phyloP scores from a whole-genome alignment of 2,329 filamentous ascomycete species.

The Fonsecaea pugnacius region DNA sequence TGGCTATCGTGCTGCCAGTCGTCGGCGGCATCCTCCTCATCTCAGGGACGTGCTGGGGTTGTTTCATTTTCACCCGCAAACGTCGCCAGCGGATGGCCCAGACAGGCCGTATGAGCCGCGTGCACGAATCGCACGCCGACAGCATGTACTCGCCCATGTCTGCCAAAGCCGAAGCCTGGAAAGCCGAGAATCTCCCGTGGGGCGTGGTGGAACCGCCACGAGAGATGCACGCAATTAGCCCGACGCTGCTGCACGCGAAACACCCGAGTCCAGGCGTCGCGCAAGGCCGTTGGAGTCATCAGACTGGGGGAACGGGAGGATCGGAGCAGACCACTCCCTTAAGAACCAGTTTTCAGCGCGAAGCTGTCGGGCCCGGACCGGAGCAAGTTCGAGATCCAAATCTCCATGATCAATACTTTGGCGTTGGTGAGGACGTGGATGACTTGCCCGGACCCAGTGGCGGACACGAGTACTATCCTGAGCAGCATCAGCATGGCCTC shows the following conservation, averaged over 20 bases:
- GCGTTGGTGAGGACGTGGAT: conserved; percentile 26
- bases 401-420: conserved; percentile 38
- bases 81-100: conserved; percentile 45
- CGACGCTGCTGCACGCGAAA: conserved; percentile 27
- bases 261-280: conserved; percentile 34
- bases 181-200: conserved; percentile 18
- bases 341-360: conserved; percentile 33
- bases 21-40: conserved; percentile 49
- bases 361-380: conserved; percentile 34
- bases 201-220: conserved; percentile 27
- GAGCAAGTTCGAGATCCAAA: conserved; percentile 34
- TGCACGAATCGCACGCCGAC: conserved; percentile 34
- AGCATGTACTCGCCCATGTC: conserved; percentile 30
- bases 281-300: conserved; percentile 31
- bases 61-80: conserved; percentile 49
- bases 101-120: conserved; percentile 35
- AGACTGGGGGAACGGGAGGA: conserved; percentile 10
- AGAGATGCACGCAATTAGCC: conserved; percentile 36
- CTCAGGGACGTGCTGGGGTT: conserved; percentile 42
- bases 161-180: conserved; percentile 25
- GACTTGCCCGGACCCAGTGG: conserved; percentile 21
- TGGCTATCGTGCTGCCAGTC: conserved; percentile 51
- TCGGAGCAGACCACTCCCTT: conserved; percentile 34
- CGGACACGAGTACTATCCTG: conserved; percentile 1
- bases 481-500: conserved; percentile 14